phyloP scores from a whole-genome alignment of 805 yeast species.

The Schwanniomyces sp. region DNA sequence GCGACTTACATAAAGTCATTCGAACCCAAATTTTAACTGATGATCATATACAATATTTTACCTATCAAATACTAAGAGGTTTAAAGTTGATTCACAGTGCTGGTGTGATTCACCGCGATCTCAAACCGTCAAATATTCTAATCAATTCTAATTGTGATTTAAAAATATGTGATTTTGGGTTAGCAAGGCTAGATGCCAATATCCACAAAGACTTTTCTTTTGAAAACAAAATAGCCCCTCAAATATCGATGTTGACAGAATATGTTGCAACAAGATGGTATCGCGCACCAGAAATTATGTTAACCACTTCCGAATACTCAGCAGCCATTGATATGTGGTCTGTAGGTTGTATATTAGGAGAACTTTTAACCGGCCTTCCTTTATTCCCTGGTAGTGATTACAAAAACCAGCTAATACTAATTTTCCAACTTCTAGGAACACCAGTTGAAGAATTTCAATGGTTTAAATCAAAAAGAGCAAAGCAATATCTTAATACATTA shows the following conservation, averaged over 20 bases:
- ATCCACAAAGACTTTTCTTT: slow-evolving; percentile 8
- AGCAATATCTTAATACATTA: slow-evolving; percentile 22
- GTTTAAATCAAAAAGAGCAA: slow-evolving; percentile 25
- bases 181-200: slow-evolving; percentile 50
- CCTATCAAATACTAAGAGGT: slow-evolving; percentile 70
- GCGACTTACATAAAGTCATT: slow-evolving; percentile 67
- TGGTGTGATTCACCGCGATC: slow-evolving; percentile 71
- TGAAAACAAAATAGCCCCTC: slow-evolving; percentile 11
- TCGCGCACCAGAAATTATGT: slow-evolving; percentile 82
- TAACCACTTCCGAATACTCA: slow-evolving; percentile 68
- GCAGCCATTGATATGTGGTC: slow-evolving; percentile 82
- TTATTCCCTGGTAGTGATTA: slow-evolving; percentile 77
- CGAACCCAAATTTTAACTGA: slow-evolving; percentile 55
- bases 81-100: slow-evolving; percentile 71
- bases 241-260: slow-evolving; percentile 60
- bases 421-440: slow-evolving; percentile 69
- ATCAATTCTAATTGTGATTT: slow-evolving; percentile 71
- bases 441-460: slow-evolving; percentile 36
- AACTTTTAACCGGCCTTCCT: slow-evolving; percentile 60
- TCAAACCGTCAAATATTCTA: slow-evolving; percentile 72
- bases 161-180: slow-evolving; percentile 78
- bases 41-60: slow-evolving; percentile 69
- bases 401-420: slow-evolving; percentile 63
- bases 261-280: slow-evolving; percentile 87
- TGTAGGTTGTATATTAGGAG: slow-evolving; percentile 76